Percentiles rank a stretch among this genome's conserved stretches.
Conservation (phyloP, 108 stramenopile genomes). For the Cyclotella cryptica region DNA sequence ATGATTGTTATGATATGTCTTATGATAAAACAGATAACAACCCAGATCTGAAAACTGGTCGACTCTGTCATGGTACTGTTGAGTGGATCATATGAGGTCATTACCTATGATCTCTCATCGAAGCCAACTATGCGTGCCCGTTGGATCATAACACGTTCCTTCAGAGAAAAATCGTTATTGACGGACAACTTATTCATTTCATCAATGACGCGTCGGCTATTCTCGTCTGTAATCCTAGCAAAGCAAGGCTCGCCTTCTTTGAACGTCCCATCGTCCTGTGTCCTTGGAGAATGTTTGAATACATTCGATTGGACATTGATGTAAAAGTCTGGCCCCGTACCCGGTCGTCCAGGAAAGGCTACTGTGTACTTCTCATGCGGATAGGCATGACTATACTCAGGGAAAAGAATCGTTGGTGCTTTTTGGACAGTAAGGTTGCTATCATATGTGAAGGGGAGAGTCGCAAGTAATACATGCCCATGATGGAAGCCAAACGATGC, state of each 20-base stretch:
- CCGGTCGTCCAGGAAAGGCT: conserved; percentile 76
- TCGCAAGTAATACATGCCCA: conserved; percentile 73
- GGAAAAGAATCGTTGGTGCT: conserved; percentile 55
- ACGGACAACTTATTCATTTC: conserved; percentile 39
- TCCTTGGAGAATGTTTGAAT: conserved; percentile 65
- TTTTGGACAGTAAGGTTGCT: conserved; percentile 45
- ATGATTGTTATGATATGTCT: too few species aligned
- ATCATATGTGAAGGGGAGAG: conserved; percentile 16
- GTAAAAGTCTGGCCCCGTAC: conserved; percentile 84
- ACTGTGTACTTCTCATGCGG: conserved; percentile 83
- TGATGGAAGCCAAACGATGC: conserved; percentile 69
- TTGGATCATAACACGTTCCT: background rate
- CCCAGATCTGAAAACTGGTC: too few species aligned
- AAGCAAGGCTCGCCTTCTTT: conserved; percentile 94
- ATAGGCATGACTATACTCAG: conserved; percentile 70
- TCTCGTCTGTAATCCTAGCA: conserved; percentile 59
- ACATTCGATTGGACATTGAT: conserved; percentile 80
- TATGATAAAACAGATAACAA: too few species aligned
- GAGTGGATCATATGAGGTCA: too few species aligned
- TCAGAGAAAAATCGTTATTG: background rate
- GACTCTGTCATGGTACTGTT: too few species aligned
- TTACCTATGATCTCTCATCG: too few species aligned
- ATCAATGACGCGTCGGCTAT: conserved; percentile 53
- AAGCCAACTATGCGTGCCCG: too few species aligned
- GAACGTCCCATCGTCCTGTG: conserved; percentile 42